Evolutionary conservation across 2,329 filamentous ascomycete genomes (phyloP), one percentile per base, ranked within the genome.

Genomic region (Chrysoporthe cubensis): DNA sequence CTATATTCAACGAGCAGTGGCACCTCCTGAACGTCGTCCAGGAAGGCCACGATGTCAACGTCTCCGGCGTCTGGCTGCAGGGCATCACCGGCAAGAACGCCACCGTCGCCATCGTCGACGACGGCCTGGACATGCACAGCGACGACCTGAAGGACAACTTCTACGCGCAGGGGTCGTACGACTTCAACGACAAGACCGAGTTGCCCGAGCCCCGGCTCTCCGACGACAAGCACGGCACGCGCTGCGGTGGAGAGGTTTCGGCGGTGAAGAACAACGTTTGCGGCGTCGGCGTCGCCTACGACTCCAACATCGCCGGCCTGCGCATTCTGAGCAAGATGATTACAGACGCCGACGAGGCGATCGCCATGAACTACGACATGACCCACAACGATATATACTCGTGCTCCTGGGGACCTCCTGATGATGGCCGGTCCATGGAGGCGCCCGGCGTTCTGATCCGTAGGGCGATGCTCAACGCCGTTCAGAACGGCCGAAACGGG

Each of bases 371-470:
- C 79, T 98, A 95, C 81, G 91, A 91, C 70, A 96, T 89, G 75
- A 90, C 97, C 74, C 84, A 95, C 70, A 99, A 97, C 77, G 89
- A 97, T 69, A 98, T 99, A 68, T 99, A 97, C 80, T 99, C 96
- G 0, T 99, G 96, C 81, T 99, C 96, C 0, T 99, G 96, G 96
- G 96, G 96, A 0, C 96, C 96, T 9, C 93, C 94, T 0, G 96
- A 99, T 75, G 94, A 98, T 77, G 96, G 96, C 58, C 85, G 85
- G 69, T 94, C 93, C 34, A 99, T 99, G 96, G 95, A 98, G 73
- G 93, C 90, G 0, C 96, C 96, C 0, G 93, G 94, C 5, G 87
- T 97, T 65, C 83, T 99, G 26, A 97, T 99, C 74, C 88, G 90
- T 73, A 88, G 89, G 72, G 95, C 96, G 40, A 97, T 99, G 90